A percentile compares a stretch with the other conserved stretches of the same genome.
Conservation (phyloP, 306 rosid genomes). For the Rubus idaeus region DNA sequence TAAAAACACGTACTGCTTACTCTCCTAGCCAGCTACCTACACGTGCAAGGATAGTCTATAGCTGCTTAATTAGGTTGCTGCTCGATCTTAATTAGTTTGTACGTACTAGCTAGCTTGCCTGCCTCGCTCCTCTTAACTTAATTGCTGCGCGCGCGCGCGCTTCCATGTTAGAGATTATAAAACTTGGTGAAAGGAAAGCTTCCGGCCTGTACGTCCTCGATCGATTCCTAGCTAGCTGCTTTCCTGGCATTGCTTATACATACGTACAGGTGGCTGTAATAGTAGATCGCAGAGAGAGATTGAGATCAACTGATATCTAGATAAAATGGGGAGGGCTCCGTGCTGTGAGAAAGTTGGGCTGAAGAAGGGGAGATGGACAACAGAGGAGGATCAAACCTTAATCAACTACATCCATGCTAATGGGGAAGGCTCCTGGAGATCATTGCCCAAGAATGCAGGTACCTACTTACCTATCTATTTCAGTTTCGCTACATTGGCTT, state of each 20-base stretch:
- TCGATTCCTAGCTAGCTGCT: background rate
- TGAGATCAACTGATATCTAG: no score
- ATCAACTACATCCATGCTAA: conserved; percentile 52
- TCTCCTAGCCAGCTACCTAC: background rate
- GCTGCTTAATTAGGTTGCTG: background rate
- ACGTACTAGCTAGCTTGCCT: background rate
- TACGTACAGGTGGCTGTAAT: no score
- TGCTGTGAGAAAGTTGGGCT: conserved; percentile 87
- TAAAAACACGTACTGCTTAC: background rate
- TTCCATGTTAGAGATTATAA: background rate
- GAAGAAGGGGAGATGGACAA: conserved; percentile 81
- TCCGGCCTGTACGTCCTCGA: background rate
- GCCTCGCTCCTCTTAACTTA: background rate
- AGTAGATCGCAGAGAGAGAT: no score
- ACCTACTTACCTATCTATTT: background rate
- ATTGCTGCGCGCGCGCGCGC: background rate
- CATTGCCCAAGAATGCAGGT: conserved; percentile 87
- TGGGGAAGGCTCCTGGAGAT: conserved; percentile 94
- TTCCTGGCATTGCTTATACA: background rate
- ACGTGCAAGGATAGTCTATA: background rate
- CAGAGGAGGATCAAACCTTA: conserved; percentile 69
- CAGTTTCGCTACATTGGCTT: background rate
- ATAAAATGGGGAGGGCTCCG: conserved; percentile 73
- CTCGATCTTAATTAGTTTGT: background rate
- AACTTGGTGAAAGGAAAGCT: background rate